Evolutionary conservation across 139 green algal species (phyloP), one percentile per base, ranked within the genome.

Genomic region (Tetradesmus obliquus): DNA sequence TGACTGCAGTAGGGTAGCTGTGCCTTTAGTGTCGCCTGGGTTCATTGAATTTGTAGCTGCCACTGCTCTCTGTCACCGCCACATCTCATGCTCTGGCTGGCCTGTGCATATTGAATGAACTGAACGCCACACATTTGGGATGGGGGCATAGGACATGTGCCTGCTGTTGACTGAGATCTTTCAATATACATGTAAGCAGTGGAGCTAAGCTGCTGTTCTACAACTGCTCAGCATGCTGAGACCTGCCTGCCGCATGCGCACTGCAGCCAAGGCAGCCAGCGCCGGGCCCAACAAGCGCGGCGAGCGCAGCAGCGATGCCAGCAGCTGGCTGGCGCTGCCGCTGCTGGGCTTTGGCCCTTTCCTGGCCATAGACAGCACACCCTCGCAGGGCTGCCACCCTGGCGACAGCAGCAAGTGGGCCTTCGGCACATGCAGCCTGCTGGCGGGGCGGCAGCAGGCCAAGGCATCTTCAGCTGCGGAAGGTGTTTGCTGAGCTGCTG

Each of bases 391-490:
- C 17, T 87, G 82, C n/a, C 20, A 87, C n/a, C 2, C 7, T 3
- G 6, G 45, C 51, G 54, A 45, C 15, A 12, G 1, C 20, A 51
- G 79, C 45, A 89, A 81, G 20, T 89, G 84, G 84, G 60, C 22
- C 8, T 89, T 82, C 79, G 84, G 84, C 57, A 89, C 62, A 3
- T 89, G 84, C 54, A 32, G 55, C 8, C 54, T 87, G 82, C 82
- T 87, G 54, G 7, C 13, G 7, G 22, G 15, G 17, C 60, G 51
- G 13, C 10, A 71, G 20, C 15, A 10, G 8, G 22, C 60, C 5
- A 6, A 87, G 82, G 5, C 60, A 10, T 9, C 17, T 7, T 9
- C 54, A 60, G 82, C 53, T 24, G 7, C 82, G n/a, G 82, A 71
- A 87, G 82, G 82, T 87, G 10, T 15, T n/a, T 5, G 55, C 32